Evolutionary conservation across 2,329 filamentous ascomycete genomes (phyloP), one percentile per base, ranked within the genome.

Genomic region (Geosmithia morbida): DNA sequence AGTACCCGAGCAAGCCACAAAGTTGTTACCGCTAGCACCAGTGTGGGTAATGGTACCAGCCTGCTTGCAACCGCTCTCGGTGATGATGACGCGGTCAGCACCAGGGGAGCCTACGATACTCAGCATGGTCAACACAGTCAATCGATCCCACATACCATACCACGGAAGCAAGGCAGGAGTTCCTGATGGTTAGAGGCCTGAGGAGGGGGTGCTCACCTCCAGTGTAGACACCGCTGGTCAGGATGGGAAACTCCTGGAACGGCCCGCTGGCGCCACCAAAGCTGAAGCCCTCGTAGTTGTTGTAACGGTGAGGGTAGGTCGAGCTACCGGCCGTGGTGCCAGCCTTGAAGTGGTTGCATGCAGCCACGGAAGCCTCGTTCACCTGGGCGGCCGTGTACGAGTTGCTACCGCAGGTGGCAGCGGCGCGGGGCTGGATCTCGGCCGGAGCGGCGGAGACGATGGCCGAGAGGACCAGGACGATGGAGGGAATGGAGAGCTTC

Each of bases 11-110:
- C 81, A 85, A n/a, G 68, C 72, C 48, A 85, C 78, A 62, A 86
- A 86, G 62, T 74, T 68, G 59, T 85, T 79, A 7, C 79, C 79
- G 46, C 71, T 76, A 17, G 82, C 81, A 26, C 82, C 82, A 19
- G 78, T 83, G 57, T 86, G 83, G 0, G 83, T 86, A 51, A 86
- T 83, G 26, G 74, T 66, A 39, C 79, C 81, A 14, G 79, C 81
- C 43, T 75, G 69, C 49, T 71, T 50, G 54, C 80, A 74, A 16
- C 62, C 50, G 0, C 57, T 66, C 57, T 77, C 81, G 49, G 59
- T 59, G 64, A 85, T 78, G 10, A 85, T 60, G 47, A 85, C 76
- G 45, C 82, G 77, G 58, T 85, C 81, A 17, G 82, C 65, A 39
- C 82, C 81, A 1, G 82, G 82, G 1, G 56, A 57, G 22, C 61